These are phyloP conservation scores for Pogostemon cablin DNA, from an alignment of 257 asterid species.

Conservation along the genomic window DNA sequence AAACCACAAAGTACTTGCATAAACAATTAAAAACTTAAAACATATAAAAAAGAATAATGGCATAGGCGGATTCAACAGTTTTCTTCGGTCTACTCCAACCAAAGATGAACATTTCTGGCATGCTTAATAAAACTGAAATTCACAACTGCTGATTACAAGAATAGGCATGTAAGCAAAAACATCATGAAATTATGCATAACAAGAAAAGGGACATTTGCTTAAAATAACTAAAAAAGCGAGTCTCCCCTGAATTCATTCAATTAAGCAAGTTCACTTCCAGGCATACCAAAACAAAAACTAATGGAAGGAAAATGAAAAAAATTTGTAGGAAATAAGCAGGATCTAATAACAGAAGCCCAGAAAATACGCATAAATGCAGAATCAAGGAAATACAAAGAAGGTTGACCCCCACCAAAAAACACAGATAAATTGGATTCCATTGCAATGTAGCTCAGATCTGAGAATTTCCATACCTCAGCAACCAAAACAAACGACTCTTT, in stretches of 20 bases:
- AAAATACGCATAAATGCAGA: conserved; percentile 11
- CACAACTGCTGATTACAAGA: not conserved
- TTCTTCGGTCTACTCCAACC: not conserved
- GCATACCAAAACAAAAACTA: not conserved
- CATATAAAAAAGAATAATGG: not conserved
- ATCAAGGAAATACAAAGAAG: conserved; percentile 4
- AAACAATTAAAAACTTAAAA: not conserved
- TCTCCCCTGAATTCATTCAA: not conserved
- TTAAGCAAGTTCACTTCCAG: not conserved
- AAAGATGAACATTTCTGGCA: not conserved
- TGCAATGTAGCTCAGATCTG: conserved; percentile 57
- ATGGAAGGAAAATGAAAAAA: not conserved
- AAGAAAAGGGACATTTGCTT: not conserved
- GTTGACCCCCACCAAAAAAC: not conserved
- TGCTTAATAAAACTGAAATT: not conserved
- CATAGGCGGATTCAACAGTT: not conserved
- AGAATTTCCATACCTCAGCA: conserved; percentile 37
- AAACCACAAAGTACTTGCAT: not conserved
- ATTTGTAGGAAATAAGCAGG: conserved; percentile 20
- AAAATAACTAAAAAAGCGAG: not conserved
- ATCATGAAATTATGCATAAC: not conserved
- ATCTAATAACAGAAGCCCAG: conserved; percentile 32
- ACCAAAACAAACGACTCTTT: not conserved
- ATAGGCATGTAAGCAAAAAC: conserved; percentile 12
- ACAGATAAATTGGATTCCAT: not conserved